Base-by-base conservation (phyloP, 176 grass and related monocot genomes). In the Carex pumila region DNA sequence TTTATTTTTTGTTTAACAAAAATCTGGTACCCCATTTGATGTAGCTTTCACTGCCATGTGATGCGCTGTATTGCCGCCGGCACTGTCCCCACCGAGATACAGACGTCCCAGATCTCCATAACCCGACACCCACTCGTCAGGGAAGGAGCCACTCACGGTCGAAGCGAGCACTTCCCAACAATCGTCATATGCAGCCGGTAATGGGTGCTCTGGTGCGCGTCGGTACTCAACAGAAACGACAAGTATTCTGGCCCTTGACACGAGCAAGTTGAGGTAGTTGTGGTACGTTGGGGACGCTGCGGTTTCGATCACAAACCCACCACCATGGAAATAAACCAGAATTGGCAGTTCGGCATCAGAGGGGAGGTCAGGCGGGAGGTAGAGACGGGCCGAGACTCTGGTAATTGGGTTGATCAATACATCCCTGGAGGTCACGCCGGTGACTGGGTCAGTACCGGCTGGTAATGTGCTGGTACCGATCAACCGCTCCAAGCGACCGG, bases 11-110 rank as follows among this genome's bases (percentile, higher is more conserved):
- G 17, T 61, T n/a, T 6, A 61, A 61, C 17, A 61, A 61, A n/a
- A n/a, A 61, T 6, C 58, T 61, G 5, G 43, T 71, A 69, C 59
- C 49, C 63, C 78, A 49, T 81, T 29, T 5, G 30, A 58, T 3
- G 49, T 78, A 57, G 65, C 85, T 18, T 43, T 83, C 57, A 89
- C 36, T 22, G 79, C 85, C 69, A 92, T 22, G 85, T 78, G 86
- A 61, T 97, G 91, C 14, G 85, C 90, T 17, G 87, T 84, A 85
- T 90, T 97, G 2, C 65, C 90, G 7, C 92, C 94, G 37, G 94
- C 88, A 87, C 94, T 97, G 83, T 52, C 76, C 8, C 94, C 91
- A 53, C 5, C 85, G 18, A 97, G 14, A 89, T 90, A 92, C 14
- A 97, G 30, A 32, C 79, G 85, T 57, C 11, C 17, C 12, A 75